phyloP scores from a whole-genome alignment of 2,329 filamentous ascomycete species.

The Endothia cerciana region DNA sequence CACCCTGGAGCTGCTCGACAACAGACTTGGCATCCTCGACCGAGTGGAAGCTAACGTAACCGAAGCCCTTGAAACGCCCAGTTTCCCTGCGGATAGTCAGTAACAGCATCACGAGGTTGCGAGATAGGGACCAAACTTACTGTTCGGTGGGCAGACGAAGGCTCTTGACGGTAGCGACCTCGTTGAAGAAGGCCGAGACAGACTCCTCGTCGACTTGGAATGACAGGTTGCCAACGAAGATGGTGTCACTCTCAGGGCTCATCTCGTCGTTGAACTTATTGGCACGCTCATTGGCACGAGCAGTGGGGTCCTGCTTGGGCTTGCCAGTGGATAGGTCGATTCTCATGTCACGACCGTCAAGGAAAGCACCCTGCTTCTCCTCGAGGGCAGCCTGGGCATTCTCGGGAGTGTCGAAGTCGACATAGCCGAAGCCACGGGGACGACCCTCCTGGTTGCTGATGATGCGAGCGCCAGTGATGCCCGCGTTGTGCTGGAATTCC shows the following conservation, averaged over 20 bases:
- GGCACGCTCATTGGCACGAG: constrained; percentile 67
- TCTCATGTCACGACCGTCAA: constrained; percentile 43
- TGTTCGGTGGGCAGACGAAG: constrained; percentile 87
- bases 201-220: constrained; percentile 81
- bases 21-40: constrained; percentile 82
- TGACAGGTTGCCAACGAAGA: constrained; percentile 90
- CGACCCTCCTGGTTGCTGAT: constrained; percentile 82
- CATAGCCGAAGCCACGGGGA: constrained; percentile 92
- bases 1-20: constrained; percentile 63
- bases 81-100: constrained; percentile 62
- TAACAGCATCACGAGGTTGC: constrained; percentile 17
- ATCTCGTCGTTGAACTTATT: constrained; percentile 76
- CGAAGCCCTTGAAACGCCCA: constrained; percentile 88
- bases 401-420: constrained; percentile 75
- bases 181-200: constrained; percentile 74
- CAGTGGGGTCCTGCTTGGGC: constrained; percentile 36
- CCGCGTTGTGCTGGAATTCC: constrained; percentile 80
- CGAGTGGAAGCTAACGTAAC: constrained; percentile 82
- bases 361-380: constrained; percentile 41
- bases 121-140: constrained; percentile 46
- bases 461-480: constrained; percentile 73
- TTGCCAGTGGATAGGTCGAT: constrained; percentile 44
- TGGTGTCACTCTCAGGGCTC: constrained; percentile 80
- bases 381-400: constrained; percentile 44
- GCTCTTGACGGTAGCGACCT: constrained; percentile 72